Evolutionary conservation across 139 green algal genomes (phyloP).

Genomic region (Micromonas commoda): DNA sequence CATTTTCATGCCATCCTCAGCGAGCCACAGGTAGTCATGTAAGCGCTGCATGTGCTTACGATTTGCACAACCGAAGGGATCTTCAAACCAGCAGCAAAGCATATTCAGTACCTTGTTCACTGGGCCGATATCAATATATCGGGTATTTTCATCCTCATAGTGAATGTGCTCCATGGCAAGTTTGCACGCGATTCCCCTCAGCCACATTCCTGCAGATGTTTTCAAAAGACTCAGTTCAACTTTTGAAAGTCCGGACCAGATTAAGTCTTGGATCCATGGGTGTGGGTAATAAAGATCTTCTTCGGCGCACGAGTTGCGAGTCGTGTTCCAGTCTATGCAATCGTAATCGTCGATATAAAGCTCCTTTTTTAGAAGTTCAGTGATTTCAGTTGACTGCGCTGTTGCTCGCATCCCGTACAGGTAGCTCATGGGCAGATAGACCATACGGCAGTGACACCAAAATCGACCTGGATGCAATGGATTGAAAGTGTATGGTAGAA

Average conservation of each 20-base stretch:
- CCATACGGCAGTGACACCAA: constrained; percentile 98
- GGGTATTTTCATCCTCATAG: constrained; percentile 98
- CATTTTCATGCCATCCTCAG: constrained; percentile 96
- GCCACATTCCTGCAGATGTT: not conserved
- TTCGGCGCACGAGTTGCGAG: constrained; percentile 61
- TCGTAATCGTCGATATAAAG: constrained; percentile 77
- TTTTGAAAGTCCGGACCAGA: constrained; percentile 86
- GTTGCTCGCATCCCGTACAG: constrained; percentile 73
- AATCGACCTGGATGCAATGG: constrained; percentile 64
- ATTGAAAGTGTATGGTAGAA: constrained; percentile 76
- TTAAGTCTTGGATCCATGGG: constrained; percentile 76
- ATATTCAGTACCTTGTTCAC: constrained; percentile 99
- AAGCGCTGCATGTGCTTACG: constrained; percentile 69
- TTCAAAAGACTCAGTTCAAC: constrained; percentile 21
- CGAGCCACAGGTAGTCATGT: constrained; percentile 94
- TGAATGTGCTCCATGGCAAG: constrained; percentile 89
- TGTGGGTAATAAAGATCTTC: constrained; percentile 99
- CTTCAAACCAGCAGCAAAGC: constrained; percentile 90
- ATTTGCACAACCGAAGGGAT: constrained; percentile 69
- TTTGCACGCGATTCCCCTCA: constrained; percentile 59
- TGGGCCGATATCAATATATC: constrained; percentile 93
- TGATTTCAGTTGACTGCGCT: constrained; percentile 27
- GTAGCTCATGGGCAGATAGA: constrained; percentile 99
- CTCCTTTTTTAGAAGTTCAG: constrained; percentile 59
- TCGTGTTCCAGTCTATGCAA: constrained; percentile 84